Base-by-base conservation (phyloP, 352 stramenopile genomes). In the Globisporangium paroecandrum region DNA sequence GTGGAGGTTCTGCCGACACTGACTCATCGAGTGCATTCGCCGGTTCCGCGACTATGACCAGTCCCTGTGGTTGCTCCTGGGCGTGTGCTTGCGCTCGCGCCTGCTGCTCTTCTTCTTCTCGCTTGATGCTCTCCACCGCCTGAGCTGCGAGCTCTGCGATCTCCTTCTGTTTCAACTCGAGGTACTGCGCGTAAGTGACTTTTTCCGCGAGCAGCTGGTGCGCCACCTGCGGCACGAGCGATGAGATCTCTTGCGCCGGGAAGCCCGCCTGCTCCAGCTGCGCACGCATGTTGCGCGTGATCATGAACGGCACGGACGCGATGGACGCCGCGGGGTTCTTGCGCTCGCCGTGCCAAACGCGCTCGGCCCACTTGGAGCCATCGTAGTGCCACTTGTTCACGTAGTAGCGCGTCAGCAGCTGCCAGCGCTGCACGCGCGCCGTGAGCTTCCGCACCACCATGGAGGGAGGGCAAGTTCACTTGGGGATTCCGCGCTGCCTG, bases 351-450 rank as follows among this genome's bases (percentile, higher is more conserved):
- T 90, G 87, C 84, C 83, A 91, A 22, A 91, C 72, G 56, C 84
- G 77, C 58, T 93, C 84, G 58, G 73, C 76, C 79, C 77, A 90
- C 64, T 93, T 94, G 54, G 77, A 82, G 22, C 79, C 84, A 65
- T 93, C 82, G 57, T 94, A 94, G 47, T 91, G 86, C 86, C 86
- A 94, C 69, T 91, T 94, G 63, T 94, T 94, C 38, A 79, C 65
- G 74, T 94, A 92, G 71, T 93, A 92, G 51, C 82, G 82, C 34
- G 77, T 78, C 25, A 94, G 72, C 61, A 90, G 75, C 13, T 89
- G 77, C 82, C 80, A 89, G 22, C 81, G 82, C 69, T 88, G 78
- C 58, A 79, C 61, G 18, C 73, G 73, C 49, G 81, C 62, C 65
- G 77, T 73, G 62, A 89, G 71, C 36, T 77, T 72, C 53, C 67